Percentiles rank a stretch among this genome's conserved stretches.
Conservation (phyloP, 2,329 filamentous ascomycete species). For the Arthrobotrys megalospora region DNA sequence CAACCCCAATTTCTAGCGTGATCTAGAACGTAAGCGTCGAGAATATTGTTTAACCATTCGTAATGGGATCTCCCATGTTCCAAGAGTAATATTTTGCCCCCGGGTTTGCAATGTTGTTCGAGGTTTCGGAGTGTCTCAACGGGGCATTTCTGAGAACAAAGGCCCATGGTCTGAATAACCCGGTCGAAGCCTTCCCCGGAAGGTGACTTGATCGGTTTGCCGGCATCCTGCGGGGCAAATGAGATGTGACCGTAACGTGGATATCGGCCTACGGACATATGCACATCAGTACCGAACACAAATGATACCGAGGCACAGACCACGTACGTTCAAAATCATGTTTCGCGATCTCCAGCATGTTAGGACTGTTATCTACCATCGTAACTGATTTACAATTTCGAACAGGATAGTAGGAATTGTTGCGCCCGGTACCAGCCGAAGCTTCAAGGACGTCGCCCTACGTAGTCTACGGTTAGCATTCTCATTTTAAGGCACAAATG, state of each 20-base stretch:
- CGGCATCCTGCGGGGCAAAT: conserved; percentile 48
- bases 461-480: conserved; percentile 14
- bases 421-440: conserved; percentile 64
- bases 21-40: conserved; percentile 63
- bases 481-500: not conserved
- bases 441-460: conserved; percentile 64
- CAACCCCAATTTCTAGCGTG: conserved; percentile 65
- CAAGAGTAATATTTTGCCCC: conserved; percentile 64
- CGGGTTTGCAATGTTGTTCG: conserved; percentile 62
- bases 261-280: conserved; percentile 40
- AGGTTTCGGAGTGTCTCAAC: conserved; percentile 63
- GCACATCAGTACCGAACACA: conserved; percentile 29
- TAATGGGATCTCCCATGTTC: conserved; percentile 64
- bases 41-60: conserved; percentile 62
- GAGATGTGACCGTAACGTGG: conserved; percentile 52
- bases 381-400: conserved; percentile 63
- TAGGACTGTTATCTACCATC: conserved; percentile 63
- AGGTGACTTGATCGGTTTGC: conserved; percentile 44
- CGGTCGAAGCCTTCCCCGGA: conserved; percentile 62
- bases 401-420: conserved; percentile 63
- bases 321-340: conserved; percentile 62
- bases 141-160: conserved; percentile 64
- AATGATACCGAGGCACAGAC: conserved; percentile 21
- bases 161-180: conserved; percentile 64
- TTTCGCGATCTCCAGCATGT: conserved; percentile 63